Percentiles rank a stretch among this genome's conserved stretches.
Evolutionary conservation across 2,329 filamentous ascomycete species (phyloP).

Genomic region (Claviceps maximensis): DNA sequence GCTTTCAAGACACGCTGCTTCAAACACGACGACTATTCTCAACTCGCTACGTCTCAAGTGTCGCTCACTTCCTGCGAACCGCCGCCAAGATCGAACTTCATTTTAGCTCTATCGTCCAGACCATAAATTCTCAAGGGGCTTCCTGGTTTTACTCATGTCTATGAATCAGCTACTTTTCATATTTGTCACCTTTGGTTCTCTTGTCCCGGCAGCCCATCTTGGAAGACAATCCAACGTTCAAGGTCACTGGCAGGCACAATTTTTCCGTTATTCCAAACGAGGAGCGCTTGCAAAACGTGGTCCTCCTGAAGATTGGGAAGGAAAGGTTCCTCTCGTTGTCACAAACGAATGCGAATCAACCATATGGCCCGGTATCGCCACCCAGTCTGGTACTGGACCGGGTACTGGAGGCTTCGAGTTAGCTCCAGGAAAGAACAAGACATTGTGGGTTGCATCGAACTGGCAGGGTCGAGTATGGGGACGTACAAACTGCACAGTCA

Average conservation of each 20-base stretch:
- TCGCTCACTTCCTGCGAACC: not conserved
- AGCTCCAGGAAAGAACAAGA: conserved; percentile 39
- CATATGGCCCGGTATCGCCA: conserved; percentile 65
- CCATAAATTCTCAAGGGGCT: not conserved
- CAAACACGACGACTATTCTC: not conserved
- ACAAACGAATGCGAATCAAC: conserved; percentile 59
- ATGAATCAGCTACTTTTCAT: conserved; percentile 12
- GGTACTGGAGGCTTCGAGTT: conserved; percentile 57
- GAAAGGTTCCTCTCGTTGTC: conserved; percentile 47
- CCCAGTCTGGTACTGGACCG: conserved; percentile 58
- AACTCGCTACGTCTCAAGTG: not conserved
- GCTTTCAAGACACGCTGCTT: not conserved
- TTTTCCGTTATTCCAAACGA: conserved; percentile 14
- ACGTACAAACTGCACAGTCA: conserved; percentile 70
- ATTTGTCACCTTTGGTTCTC: conserved; percentile 10
- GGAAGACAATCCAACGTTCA: conserved; percentile 7
- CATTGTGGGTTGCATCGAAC: conserved; percentile 53
- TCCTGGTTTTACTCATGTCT: conserved; percentile 5
- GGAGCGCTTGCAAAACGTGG: conserved; percentile 15
- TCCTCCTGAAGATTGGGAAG: conserved; percentile 20
- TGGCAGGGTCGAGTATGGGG: conserved; percentile 80
- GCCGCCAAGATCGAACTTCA: not conserved
- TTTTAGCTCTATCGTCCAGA: not conserved
- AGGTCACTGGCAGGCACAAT: conserved; percentile 15
- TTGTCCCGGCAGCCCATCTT: conserved; percentile 9